Evolutionary conservation across 192 early-diverging fungal species (phyloP), one percentile per base, ranked within the genome.

Genomic region (Geranomyces variabilis): DNA sequence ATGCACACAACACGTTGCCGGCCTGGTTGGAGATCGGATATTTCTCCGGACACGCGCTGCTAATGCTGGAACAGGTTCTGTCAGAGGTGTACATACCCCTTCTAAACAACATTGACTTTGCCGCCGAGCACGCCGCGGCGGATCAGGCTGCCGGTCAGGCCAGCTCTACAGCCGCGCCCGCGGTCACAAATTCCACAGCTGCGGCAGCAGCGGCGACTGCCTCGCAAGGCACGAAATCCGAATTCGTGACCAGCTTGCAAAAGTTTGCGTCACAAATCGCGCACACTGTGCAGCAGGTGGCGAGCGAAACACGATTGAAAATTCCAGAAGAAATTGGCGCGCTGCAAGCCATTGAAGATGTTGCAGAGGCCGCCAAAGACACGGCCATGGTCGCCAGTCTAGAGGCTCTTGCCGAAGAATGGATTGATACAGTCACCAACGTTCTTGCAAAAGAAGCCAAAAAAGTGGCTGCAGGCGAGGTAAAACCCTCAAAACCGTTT

Each of bases 281-380:
- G 30, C 86, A 88, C 41, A 88, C 86, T 3, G 82, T 75, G 12
- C 84, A 86, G 58, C 86, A 88, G 70, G 79, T 88, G 4, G 74
- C 86, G 19, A 82, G 82, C n/a, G 82, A 88, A 26, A 84, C 84
- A 17, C 64, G 78, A 29, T 69, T 88, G 24, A 80, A 83, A 33
- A 85, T 87, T 41, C 86, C 86, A 46, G 83, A 85, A 1, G 85
- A 87, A 61, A 66, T 86, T 10, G 48, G 56, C 5, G 70, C 71
- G 12, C 67, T 87, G 28, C 53, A 66, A 47, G 72, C 53, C 34
- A 67, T 58, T 12, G 56, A 66, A 26, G 78, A 80, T 55, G 74
- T 81, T 0, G 65, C 49, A 12, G 71, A 76, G 26, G 74, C 77
- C 0, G 77, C 78, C 2, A 79, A 72, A 61, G 81, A 85, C 63